Evolutionary conservation across 163 green algal genomes (phyloP).

Genomic region (Chlorella variabilis): DNA sequence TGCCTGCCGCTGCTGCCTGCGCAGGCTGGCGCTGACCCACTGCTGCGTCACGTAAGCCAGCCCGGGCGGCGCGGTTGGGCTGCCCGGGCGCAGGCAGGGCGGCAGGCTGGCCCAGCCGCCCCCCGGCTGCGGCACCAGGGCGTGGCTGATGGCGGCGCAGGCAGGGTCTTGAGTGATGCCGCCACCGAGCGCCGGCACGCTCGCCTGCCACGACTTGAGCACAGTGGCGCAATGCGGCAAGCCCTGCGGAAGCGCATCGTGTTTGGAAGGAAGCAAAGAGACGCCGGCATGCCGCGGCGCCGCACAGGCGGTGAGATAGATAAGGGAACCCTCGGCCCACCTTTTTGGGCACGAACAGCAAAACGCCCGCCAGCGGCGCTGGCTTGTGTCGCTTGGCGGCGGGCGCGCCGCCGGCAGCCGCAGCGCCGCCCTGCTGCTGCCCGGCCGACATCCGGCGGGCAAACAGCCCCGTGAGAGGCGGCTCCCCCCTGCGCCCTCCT

Average conservation of each 20-base stretch:
- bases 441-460: too few species aligned
- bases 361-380: neutral
- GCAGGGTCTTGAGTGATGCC: constrained; percentile 4
- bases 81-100: neutral
- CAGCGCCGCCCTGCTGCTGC: too few species aligned
- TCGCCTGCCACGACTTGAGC: neutral
- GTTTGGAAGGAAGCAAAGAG: too few species aligned
- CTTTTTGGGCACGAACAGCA: neutral
- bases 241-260: too few species aligned
- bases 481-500: too few species aligned
- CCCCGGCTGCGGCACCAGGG: constrained; percentile 6
- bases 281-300: too few species aligned
- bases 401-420: neutral
- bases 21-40: constrained; percentile 1
- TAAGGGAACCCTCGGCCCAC: neutral
- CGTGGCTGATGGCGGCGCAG: constrained; percentile 15
- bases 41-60: neutral
- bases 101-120: neutral
- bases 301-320: too few species aligned
- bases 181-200: constrained; percentile 12
- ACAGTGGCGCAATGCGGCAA: neutral
- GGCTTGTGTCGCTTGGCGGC: constrained; percentile 2
- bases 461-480: too few species aligned
- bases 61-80: neutral
- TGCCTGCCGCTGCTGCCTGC: constrained; percentile 1